Evolutionary conservation across 495 filamentous ascomycete genomes (phyloP).

Genomic region (Podospora anserina): DNA sequence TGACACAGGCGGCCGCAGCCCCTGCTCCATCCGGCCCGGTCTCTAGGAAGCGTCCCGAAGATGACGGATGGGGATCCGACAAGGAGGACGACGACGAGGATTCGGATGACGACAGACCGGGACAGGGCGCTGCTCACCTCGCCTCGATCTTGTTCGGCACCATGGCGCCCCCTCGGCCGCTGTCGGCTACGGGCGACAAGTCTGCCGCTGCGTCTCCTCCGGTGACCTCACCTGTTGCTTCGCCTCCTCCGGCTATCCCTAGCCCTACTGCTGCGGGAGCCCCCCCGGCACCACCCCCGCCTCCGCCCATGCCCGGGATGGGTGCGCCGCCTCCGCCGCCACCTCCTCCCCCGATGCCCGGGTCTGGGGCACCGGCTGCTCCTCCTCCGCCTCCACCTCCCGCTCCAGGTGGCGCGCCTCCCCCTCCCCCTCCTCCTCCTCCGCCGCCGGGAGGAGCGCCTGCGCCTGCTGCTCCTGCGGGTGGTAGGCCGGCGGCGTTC

Average conservation of each 20-base stretch:
- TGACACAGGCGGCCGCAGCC: conserved; percentile 57
- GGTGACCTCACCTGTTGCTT: conserved; percentile 36
- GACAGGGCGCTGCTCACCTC: conserved; percentile 80
- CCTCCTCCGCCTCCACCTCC: conserved; percentile 49
- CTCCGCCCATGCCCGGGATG: conserved; percentile 35
- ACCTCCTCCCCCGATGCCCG: conserved; percentile 45
- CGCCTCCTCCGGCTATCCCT: conserved; percentile 39
- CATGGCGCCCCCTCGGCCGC: conserved; percentile 89
- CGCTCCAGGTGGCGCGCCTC: conserved; percentile 36
- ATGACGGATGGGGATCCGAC: conserved; percentile 89
- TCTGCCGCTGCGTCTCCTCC: conserved; percentile 45
- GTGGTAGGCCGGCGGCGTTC: conserved; percentile 57
- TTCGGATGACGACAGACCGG: conserved; percentile 66
- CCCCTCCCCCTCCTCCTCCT: conserved; percentile 53
- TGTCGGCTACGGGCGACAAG: conserved; percentile 77
- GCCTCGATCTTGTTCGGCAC: conserved; percentile 94
- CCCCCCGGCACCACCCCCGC: conserved; percentile 37
- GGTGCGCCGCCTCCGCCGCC: conserved; percentile 46
- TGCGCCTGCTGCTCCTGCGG: conserved; percentile 36
- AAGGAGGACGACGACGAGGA: conserved; percentile 70
- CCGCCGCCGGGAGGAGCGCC: conserved; percentile 45
- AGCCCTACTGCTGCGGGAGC: conserved; percentile 33
- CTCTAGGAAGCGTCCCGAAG: conserved; percentile 46
- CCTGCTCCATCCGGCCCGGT: conserved; percentile 33
- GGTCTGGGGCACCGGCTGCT: conserved; percentile 35